Conservation (phyloP, 805 yeast species). For the Diddensiella santjacobensis region DNA sequence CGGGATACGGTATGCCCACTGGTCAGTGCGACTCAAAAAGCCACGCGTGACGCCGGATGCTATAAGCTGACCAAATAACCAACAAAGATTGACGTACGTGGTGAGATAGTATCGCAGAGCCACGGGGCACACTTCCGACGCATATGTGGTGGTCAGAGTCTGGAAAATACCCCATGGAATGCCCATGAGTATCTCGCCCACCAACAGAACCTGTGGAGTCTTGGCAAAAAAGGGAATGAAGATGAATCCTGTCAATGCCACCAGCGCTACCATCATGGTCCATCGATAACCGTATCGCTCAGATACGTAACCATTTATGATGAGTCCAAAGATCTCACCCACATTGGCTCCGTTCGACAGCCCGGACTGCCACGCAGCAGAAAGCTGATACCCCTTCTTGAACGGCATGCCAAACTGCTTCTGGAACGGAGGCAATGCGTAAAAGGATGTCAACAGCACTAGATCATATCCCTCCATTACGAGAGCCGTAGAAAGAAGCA, state of each 20-base stretch:
- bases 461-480: constrained; percentile 51
- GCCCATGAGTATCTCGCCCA: constrained; percentile 34
- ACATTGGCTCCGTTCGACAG: constrained; percentile 22
- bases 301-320: constrained; percentile 45
- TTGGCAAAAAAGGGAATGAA: constrained; percentile 46
- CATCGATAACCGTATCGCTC: constrained; percentile 46
- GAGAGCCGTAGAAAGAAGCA: constrained; percentile 41
- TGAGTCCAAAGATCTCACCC: constrained; percentile 42
- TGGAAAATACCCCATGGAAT: constrained; percentile 53
- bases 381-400: background rate
- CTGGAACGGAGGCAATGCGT: constrained; percentile 43
- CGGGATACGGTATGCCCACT: constrained; percentile 48
- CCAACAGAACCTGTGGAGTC: constrained; percentile 33
- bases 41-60: constrained; percentile 47
- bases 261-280: constrained; percentile 39
- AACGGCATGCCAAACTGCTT: constrained; percentile 36
- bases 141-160: constrained; percentile 47
- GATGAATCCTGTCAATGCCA: constrained; percentile 36
- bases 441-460: constrained; percentile 39
- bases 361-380: constrained; percentile 13
- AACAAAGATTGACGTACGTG: constrained; percentile 49
- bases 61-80: constrained; percentile 55
- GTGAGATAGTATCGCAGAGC: constrained; percentile 47
- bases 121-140: constrained; percentile 53
- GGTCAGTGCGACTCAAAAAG: constrained; percentile 25